Evolutionary conservation across 257 asterid genomes (phyloP), one percentile per base, ranked within the genome.

Genomic region (Solanum chmielewskii): DNA sequence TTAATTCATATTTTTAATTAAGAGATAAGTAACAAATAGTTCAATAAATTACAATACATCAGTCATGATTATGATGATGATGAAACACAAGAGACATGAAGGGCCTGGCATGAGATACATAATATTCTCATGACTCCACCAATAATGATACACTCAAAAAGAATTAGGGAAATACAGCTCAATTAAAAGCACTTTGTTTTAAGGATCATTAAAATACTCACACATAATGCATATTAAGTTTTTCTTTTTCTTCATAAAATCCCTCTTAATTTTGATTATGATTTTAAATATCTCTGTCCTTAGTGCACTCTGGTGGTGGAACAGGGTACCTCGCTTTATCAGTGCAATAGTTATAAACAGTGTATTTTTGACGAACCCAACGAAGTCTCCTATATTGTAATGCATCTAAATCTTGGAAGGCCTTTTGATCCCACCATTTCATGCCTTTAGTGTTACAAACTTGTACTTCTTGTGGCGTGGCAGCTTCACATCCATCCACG

Each of bases 391-490:
- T 81, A 85, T 91, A 91, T 33, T 91, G 91, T 1, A 25, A 49
- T 35, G 75, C 90, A 70, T 91, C 93, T 6, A 91, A 89, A 76
- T 91, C 93, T 41, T 83, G 88, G 73, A 89, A 91, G 8, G 87
- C 91, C 71, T 85, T 86, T 69, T 91, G 93, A 77, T 91, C 93
- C 93, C 93, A 91, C 93, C 93, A 91, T 60, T 25, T 86, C 16
- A 78, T 85, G 59, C 93, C 93, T 5, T 49, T 68, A 4, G 93
- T 85, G 83, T 88, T 88, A 84, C 93, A 91, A 33, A 86, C 87
- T 42, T 86, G 85, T 71, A 84, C 89, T 42, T 83, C 64, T 27
- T 88, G 90, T 27, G 89, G 89, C 11, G 90, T 88, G 23, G 90
- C 45, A 4, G 93, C 91, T 33, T 80, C 85, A 39, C 93, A 91